Conservation (phyloP, 345 rosid genomes). For the Zanthoxylum bungeanum region DNA sequence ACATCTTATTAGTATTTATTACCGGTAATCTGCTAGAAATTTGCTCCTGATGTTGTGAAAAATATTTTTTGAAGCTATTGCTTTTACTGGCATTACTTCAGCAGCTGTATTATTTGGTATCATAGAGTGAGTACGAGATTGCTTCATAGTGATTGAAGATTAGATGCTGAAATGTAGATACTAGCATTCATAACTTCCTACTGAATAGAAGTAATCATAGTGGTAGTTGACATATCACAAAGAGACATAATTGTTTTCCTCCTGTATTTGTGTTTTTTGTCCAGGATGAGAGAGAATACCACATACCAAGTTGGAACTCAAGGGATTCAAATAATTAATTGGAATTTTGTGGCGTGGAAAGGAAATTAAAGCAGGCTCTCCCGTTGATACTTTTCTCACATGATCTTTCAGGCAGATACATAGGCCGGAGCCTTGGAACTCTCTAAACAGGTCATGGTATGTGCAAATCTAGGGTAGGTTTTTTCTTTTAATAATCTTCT, state of each 20-base stretch:
- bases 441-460: constrained; percentile 10
- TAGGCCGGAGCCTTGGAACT: constrained; percentile 15
- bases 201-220: constrained; percentile 13
- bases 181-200: constrained; percentile 2
- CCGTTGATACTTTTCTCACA: constrained; percentile 13
- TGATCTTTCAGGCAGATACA: constrained; percentile 16
- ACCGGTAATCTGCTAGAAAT: constrained; percentile 9
- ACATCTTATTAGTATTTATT: background rate
- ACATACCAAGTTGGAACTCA: background rate
- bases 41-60: background rate
- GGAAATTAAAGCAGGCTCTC: constrained; percentile 13
- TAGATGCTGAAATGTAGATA: constrained; percentile 16
- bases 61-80: background rate
- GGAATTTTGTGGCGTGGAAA: constrained; percentile 11
- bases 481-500: background rate
- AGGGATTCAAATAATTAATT: background rate
- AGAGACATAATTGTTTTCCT: constrained; percentile 21
- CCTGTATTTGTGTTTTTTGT: constrained; percentile 22
- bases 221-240: constrained; percentile 13
- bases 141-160: constrained; percentile 9
- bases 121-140: no score
- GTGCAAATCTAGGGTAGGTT: constrained; percentile 9
- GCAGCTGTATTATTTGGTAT: constrained; percentile 11
- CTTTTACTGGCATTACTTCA: constrained; percentile 2
- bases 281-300: constrained; percentile 18